A percentile compares a stretch with the other conserved stretches of the same genome.
These are phyloP conservation scores for Apiotrichum gracile DNA, from an alignment of 1,284 basidiomycete species.

Conservation along the genomic window DNA sequence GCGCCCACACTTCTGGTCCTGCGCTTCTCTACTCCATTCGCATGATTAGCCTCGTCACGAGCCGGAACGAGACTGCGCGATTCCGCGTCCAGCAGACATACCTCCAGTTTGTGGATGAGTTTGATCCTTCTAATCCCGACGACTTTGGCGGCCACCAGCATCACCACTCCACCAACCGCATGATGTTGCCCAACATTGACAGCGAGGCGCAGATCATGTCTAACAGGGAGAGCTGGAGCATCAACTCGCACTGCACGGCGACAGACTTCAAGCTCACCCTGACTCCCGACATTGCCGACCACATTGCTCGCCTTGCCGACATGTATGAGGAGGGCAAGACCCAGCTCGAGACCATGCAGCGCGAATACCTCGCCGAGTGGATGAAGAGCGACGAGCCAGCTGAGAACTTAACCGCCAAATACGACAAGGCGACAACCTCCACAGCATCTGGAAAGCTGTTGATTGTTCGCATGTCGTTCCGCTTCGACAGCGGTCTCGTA, in stretches of 20 bases:
- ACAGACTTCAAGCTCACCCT: slow-evolving; percentile 81
- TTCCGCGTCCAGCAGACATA: slow-evolving; percentile 65
- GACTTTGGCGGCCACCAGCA: slow-evolving; percentile 64
- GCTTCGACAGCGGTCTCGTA: slow-evolving; percentile 65
- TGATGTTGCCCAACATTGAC: slow-evolving; percentile 58
- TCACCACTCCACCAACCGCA: slow-evolving; percentile 66
- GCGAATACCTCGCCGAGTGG: slow-evolving; percentile 43
- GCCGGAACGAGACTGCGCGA: slow-evolving; percentile 70
- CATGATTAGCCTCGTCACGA: slow-evolving; percentile 63
- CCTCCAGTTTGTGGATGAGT: slow-evolving; percentile 78
- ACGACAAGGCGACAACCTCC: slow-evolving; percentile 18
- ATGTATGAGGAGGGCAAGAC: slow-evolving; percentile 78
- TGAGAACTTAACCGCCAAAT: slow-evolving; percentile 23
- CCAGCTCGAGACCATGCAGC: slow-evolving; percentile 60
- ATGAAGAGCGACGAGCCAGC: slow-evolving; percentile 10
- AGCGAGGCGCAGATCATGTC: slow-evolving; percentile 68
- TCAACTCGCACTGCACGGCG: slow-evolving; percentile 66
- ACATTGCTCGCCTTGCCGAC: slow-evolving; percentile 71
- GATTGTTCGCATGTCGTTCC: slow-evolving; percentile 64
- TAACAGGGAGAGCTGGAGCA: slow-evolving; percentile 53
- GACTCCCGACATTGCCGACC: slow-evolving; percentile 72
- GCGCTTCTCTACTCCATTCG: slow-evolving; percentile 80
- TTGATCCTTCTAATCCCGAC: slow-evolving; percentile 61
- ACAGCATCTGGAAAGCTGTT: slow-evolving; percentile 10
- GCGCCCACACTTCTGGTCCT: slow-evolving; percentile 53